Base-by-base conservation (phyloP, 495 filamentous ascomycete genomes). In the Aeminium ludgeri region DNA sequence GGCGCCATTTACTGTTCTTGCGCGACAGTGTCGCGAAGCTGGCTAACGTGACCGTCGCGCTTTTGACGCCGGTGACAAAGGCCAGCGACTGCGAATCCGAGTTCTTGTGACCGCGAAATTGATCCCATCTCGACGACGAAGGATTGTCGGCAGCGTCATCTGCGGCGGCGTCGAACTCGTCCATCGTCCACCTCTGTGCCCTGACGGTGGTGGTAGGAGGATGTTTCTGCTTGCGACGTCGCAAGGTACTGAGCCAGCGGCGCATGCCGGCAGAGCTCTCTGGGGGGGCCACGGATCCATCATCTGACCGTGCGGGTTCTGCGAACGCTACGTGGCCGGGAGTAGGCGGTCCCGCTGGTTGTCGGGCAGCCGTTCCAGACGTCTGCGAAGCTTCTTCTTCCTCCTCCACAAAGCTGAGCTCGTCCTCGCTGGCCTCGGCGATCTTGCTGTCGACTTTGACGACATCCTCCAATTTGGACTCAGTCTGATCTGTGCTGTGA, bases 41-140 rank as follows among this genome's bases (percentile, higher is more conserved):
- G 37, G 70, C 65, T 37, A 76, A 82, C 10, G 74, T 68, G 30
- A 82, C 60, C 39, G 80, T 91, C 29, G 79, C 74, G 16, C 83
- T 86, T 52, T 78, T 86, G 40, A 87, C 70, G 10, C 72, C 77
- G 12, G 75, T 72, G 17, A 93, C 70, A 41, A 82, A 79, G 6
- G 63, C 73, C 44, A 78, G 72, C 6, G 85, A 91, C 2, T 69
- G 70, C 1, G 82, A 86, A 1, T 68, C 69, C 15, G 73, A 71
- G 47, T 74, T 63, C 48, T 56, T 66, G 55, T 69, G 74, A 44
- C 40, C 23, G 23, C 3, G 23, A 25, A 25, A 25, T 3, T 8
- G 23, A 25, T 25, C 8, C 23, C 23, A 25, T 25, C 23, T 25
- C 23, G 23, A 25, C 23, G 23, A 8, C 8, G 23, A 25, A 3